Evolutionary conservation across 768 basidiomycete species (phyloP).

Genomic region (Boletus rufocinnamomeus): DNA sequence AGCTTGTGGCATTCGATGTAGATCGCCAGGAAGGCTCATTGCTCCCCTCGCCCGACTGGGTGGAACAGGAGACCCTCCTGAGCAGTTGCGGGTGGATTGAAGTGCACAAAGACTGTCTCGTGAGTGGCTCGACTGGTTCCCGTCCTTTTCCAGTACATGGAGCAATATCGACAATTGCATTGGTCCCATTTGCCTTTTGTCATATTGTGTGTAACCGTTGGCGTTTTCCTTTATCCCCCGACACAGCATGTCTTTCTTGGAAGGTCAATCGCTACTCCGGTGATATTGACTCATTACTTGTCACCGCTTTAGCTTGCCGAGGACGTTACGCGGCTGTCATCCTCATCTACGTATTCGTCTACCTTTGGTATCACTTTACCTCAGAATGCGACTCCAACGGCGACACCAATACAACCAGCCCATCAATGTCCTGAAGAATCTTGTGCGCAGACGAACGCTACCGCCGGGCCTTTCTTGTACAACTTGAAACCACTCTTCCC

Average conservation of each 20-base stretch:
- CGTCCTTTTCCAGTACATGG: neutral
- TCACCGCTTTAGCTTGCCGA: constrained; percentile 28
- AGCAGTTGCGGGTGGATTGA: constrained; percentile 75
- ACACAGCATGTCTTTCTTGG: constrained; percentile 12
- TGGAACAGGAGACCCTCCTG: constrained; percentile 69
- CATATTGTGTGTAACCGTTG: constrained; percentile 1
- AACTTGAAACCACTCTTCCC: constrained; percentile 63
- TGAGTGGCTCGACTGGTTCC: constrained; percentile 42
- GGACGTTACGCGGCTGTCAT: constrained; percentile 28
- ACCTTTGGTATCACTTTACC: constrained; percentile 51
- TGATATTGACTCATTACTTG: constrained; percentile 20
- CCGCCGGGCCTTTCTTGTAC: constrained; percentile 46
- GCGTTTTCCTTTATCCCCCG: constrained; percentile 9
- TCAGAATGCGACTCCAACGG: constrained; percentile 12
- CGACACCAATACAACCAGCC: constrained; percentile 30
- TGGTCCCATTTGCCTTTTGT: constrained; percentile 2
- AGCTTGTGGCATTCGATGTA: constrained; percentile 55
- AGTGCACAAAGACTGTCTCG: constrained; percentile 63
- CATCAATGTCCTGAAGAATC: constrained; percentile 31
- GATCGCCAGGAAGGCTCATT: constrained; percentile 65
- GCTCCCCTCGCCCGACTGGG: constrained; percentile 74
- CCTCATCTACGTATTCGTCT: constrained; percentile 46
- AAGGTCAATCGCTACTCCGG: neutral
- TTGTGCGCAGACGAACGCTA: constrained; percentile 24
- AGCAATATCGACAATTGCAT: neutral